These are phyloP conservation scores for Gossypium raimondii DNA, from an alignment of 345 rosid genomes.

Conservation along the genomic window DNA sequence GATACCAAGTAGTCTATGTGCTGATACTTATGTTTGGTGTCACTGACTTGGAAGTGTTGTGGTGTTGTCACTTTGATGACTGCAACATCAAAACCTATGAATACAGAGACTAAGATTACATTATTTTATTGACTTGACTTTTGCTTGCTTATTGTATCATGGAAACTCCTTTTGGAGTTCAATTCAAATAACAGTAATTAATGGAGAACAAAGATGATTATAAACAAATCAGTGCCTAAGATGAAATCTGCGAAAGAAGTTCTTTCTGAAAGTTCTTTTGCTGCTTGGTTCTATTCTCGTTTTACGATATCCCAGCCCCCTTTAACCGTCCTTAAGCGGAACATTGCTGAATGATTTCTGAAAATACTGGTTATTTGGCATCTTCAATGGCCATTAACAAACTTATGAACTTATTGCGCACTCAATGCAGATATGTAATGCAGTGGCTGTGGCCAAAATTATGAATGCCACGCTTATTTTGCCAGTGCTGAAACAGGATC, in stretches of 20 bases:
- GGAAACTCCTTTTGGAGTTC: neutral
- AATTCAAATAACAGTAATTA: neutral
- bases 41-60: neutral
- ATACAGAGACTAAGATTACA: neutral
- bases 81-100: neutral
- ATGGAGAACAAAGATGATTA: neutral
- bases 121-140: neutral
- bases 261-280: neutral
- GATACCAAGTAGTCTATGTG: no score
- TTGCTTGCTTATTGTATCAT: neutral
- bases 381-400: constrained; percentile 7
- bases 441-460: constrained; percentile 98
- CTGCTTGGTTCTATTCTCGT: neutral
- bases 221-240: neutral
- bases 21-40: neutral
- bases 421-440: constrained; percentile 89
- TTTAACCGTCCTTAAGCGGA: neutral
- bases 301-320: constrained; percentile 13
- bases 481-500: constrained; percentile 98
- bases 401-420: constrained; percentile 13
- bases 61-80: neutral
- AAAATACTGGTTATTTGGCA: neutral
- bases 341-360: neutral
- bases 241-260: neutral
- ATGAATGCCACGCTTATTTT: constrained; percentile 96